A percentile compares a stretch with the other conserved stretches of the same genome.
These are phyloP conservation scores for Cryptococcus jaspeensis DNA, from an alignment of 1,284 basidiomycete species.

Conservation along the genomic window DNA sequence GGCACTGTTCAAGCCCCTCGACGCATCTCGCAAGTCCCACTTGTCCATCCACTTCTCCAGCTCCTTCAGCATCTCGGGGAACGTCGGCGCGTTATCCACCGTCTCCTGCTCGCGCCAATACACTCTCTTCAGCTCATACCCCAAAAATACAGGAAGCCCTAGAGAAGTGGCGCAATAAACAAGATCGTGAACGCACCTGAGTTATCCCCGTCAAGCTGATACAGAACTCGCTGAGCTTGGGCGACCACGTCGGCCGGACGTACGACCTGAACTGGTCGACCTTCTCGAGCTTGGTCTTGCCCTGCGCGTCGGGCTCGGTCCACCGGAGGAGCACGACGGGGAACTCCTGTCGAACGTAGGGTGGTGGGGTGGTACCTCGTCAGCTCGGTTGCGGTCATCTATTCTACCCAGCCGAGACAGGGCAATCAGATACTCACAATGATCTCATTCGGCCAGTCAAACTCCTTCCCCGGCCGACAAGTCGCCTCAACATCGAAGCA, in stretches of 20 bases:
- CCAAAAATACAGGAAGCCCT: background rate
- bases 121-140: background rate
- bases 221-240: conserved; percentile 78
- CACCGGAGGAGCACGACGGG: conserved; percentile 77
- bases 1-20: conserved; percentile 42
- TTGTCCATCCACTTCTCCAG: conserved; percentile 67
- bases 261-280: conserved; percentile 77
- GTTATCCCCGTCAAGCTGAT: conserved; percentile 83
- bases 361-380: background rate
- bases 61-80: conserved; percentile 64
- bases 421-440: conserved; percentile 76
- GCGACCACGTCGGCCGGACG: conserved; percentile 83
- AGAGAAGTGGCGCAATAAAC: background rate
- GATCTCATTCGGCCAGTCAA: conserved; percentile 86
- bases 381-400: too few species aligned
- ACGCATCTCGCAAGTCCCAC: conserved; percentile 48
- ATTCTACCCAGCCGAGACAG: too few species aligned
- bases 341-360: conserved; percentile 29
- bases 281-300: conserved; percentile 22
- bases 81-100: conserved; percentile 74
- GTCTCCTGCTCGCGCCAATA: conserved; percentile 59
- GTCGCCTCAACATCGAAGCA: conserved; percentile 77
- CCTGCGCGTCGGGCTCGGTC: conserved; percentile 55
- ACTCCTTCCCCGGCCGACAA: conserved; percentile 64
- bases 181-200: conserved; percentile 59